Evolutionary conservation across 2,329 filamentous ascomycete genomes (phyloP).

Genomic region (Phialophora chinensis): DNA sequence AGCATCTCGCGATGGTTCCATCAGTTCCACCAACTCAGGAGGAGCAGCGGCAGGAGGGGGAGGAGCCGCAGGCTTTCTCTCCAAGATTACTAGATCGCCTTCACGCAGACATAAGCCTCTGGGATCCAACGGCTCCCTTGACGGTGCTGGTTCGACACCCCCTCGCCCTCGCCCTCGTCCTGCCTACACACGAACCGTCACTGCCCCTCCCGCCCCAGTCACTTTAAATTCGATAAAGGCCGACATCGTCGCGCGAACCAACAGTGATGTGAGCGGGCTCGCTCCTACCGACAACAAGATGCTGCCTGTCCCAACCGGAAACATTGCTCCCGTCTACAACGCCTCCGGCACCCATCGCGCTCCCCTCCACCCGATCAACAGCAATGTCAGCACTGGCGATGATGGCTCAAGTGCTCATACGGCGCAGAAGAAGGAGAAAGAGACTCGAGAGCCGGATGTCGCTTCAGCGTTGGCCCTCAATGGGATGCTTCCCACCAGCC

Average conservation of each 20-base stretch:
- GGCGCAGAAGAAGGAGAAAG: constrained; percentile 7
- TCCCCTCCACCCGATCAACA: constrained; percentile 22
- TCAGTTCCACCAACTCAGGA: constrained; percentile 33
- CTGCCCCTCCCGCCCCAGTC: constrained; percentile 29
- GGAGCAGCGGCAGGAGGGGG: constrained; percentile 6
- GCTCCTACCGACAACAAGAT: constrained; percentile 25
- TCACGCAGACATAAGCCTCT: constrained; percentile 37
- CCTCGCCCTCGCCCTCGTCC: constrained; percentile 30
- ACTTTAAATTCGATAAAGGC: constrained; percentile 27
- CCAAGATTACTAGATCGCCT: constrained; percentile 39
- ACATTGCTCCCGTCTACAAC: constrained; percentile 16
- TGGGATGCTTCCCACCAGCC: constrained; percentile 27
- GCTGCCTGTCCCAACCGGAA: constrained; percentile 21
- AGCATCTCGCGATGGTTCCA: constrained; percentile 29
- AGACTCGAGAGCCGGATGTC: constrained; percentile 24
- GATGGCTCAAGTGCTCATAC: constrained; percentile 11
- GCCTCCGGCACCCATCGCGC: constrained; percentile 15
- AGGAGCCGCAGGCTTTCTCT: constrained; percentile 33
- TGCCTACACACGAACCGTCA: constrained; percentile 30
- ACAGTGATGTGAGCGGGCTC: constrained; percentile 31
- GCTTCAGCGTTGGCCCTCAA: constrained; percentile 26
- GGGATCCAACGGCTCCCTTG: constrained; percentile 34
- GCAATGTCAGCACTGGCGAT: constrained; percentile 19
- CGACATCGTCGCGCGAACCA: constrained; percentile 27
- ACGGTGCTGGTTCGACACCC: constrained; percentile 29